Evolutionary conservation across 352 stramenopile species (phyloP).

Genomic region (Pythium sp.): DNA sequence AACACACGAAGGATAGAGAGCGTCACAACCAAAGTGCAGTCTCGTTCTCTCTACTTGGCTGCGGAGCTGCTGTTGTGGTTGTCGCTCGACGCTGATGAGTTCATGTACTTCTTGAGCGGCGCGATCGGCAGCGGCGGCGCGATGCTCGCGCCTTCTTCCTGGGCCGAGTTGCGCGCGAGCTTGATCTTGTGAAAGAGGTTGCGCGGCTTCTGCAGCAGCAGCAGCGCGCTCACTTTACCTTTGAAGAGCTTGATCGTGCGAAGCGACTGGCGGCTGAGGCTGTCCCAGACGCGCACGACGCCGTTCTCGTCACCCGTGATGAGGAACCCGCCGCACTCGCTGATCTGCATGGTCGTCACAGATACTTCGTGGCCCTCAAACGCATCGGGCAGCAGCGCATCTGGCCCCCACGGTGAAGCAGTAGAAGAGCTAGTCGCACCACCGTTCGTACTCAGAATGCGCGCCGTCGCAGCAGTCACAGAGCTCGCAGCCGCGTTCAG

Average conservation of each 20-base stretch:
- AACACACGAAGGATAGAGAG: slow-evolving; percentile 3
- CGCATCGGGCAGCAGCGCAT: slow-evolving; percentile 44
- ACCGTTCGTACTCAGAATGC: slow-evolving; percentile 35
- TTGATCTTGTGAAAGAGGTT: slow-evolving; percentile 69
- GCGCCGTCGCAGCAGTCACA: slow-evolving; percentile 49
- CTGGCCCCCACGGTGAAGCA: slow-evolving; percentile 32
- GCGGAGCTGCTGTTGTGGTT: not conserved
- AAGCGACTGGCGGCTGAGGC: slow-evolving; percentile 58
- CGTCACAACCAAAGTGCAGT: not conserved
- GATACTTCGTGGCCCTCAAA: slow-evolving; percentile 69
- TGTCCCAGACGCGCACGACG: slow-evolving; percentile 67
- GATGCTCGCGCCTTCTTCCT: slow-evolving; percentile 32
- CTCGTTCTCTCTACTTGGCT: slow-evolving; percentile 1
- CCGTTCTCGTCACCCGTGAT: slow-evolving; percentile 62
- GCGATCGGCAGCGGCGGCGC: slow-evolving; percentile 49
- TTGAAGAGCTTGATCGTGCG: slow-evolving; percentile 69
- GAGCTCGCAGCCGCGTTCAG: slow-evolving; percentile 55
- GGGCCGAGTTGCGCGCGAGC: slow-evolving; percentile 23
- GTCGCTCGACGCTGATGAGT: slow-evolving; percentile 15
- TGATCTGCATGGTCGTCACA: slow-evolving; percentile 56
- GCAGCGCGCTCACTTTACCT: slow-evolving; percentile 48
- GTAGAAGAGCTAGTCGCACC: not conserved
- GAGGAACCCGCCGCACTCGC: slow-evolving; percentile 52
- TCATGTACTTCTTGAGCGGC: slow-evolving; percentile 82
- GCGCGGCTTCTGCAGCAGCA: slow-evolving; percentile 44